Evolutionary conservation across 129 eudicot genomes (phyloP).

Genomic region (Cynara cardunculus): DNA sequence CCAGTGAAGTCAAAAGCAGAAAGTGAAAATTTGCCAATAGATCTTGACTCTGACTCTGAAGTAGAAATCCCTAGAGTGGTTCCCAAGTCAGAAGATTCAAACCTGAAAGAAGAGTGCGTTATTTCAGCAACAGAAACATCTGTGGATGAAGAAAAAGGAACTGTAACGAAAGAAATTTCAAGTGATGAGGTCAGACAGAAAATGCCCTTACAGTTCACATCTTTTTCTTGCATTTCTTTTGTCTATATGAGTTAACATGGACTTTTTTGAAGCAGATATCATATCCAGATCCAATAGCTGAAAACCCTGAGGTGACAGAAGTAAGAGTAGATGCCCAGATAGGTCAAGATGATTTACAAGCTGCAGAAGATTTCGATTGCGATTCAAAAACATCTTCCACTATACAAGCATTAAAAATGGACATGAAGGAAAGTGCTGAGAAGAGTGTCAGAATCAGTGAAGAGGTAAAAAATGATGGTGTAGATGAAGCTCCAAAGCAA

Average conservation of each 20-base stretch:
- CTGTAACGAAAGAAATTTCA: slow-evolving; percentile 11
- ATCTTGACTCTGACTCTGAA: slow-evolving; percentile 19
- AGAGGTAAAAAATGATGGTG: not conserved
- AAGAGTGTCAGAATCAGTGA: not conserved
- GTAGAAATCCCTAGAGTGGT: slow-evolving; percentile 9
- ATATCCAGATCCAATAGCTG: slow-evolving; percentile 11
- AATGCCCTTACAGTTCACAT: not conserved
- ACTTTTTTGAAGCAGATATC: slow-evolving; percentile 20
- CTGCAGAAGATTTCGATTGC: slow-evolving; percentile 19
- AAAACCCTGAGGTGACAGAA: slow-evolving; percentile 17
- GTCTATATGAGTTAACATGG: not conserved
- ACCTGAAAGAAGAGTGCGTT: slow-evolving; percentile 11
- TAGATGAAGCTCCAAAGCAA: slow-evolving; percentile 12
- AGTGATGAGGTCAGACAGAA: slow-evolving; percentile 27
- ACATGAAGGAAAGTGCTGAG: not conserved
- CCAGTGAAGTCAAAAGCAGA: slow-evolving; percentile 10
- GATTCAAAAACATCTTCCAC: not conserved
- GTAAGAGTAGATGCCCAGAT: not conserved
- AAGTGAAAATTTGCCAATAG: slow-evolving; percentile 16
- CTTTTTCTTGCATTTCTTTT: slow-evolving; percentile 1
- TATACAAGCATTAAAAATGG: not conserved
- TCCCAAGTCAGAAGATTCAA: slow-evolving; percentile 14
- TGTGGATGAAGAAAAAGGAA: slow-evolving; percentile 22
- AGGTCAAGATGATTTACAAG: slow-evolving; percentile 11
- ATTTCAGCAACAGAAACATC: slow-evolving; percentile 10